Conservation (phyloP, 176 grass and related monocot species). For the Oryza coarctata region DNA sequence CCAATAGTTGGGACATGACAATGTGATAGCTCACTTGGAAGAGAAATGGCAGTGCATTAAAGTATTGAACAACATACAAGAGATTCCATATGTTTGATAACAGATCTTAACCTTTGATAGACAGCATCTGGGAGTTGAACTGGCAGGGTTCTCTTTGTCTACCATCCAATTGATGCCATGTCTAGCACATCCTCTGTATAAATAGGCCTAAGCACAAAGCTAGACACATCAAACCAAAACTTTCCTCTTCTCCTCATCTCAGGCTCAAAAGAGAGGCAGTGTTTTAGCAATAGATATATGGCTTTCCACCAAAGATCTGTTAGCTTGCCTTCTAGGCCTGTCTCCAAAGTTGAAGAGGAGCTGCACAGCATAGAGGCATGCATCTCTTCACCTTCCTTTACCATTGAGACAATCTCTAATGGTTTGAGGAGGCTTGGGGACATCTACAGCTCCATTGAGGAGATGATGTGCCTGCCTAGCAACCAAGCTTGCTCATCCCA, state of each 20-base stretch:
- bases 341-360: constrained; percentile 20
- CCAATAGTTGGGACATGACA: background rate
- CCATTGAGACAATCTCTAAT: background rate
- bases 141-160: constrained; percentile 2
- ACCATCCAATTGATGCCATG: background rate
- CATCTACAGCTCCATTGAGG: background rate
- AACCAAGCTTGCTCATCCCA: constrained; percentile 1
- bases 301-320: constrained; percentile 27
- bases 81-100: background rate
- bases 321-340: constrained; percentile 35
- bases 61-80: background rate
- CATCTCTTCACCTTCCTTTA: constrained; percentile 5
- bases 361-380: constrained; percentile 24
- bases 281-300: constrained; percentile 1
- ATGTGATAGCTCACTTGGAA: background rate
- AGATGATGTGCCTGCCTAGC: constrained; percentile 16
- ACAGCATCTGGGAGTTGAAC: constrained; percentile 9
- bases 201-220: background rate
- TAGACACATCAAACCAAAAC: constrained; percentile 15
- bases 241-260: constrained; percentile 2
- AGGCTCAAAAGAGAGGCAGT: constrained; percentile 1
- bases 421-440: constrained; percentile 13
- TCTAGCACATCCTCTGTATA: constrained; percentile 11
- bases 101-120: constrained; percentile 1
- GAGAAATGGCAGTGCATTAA: background rate